These are phyloP conservation scores for Fraxinus nigra DNA, from an alignment of 305 asterid genomes.

Conservation along the genomic window DNA sequence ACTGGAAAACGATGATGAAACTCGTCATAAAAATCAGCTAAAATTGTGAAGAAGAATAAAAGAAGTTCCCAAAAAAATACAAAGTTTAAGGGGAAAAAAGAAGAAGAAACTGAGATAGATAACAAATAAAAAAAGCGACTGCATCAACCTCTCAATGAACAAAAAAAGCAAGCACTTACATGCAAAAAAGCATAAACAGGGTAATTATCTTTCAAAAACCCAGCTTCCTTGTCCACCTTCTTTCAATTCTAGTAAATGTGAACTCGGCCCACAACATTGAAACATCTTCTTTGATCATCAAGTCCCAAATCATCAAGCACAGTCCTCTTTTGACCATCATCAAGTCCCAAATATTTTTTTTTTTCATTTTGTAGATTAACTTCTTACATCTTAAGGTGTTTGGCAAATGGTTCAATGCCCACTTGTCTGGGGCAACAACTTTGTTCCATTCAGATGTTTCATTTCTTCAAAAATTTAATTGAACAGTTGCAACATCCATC, in stretches of 20 bases:
- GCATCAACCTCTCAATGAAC: not conserved
- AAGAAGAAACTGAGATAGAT: not conserved
- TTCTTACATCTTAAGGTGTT: not conserved
- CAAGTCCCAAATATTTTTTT: not conserved
- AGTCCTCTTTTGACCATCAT: not conserved
- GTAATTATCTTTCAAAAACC: not conserved
- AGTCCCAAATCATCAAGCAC: not conserved
- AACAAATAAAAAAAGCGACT: not conserved
- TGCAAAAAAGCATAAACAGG: not conserved
- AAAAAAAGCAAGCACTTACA: not conserved
- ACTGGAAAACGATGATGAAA: slow-evolving; percentile 42
- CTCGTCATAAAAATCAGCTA: slow-evolving; percentile 1
- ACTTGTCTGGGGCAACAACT: slow-evolving; percentile 1
- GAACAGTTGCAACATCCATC: not conserved
- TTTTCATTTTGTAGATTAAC: not conserved
- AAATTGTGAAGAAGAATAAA: not conserved
- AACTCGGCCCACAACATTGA: not conserved
- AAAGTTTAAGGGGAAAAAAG: not conserved
- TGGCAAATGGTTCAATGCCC: not conserved
- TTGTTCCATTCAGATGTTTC: not conserved
- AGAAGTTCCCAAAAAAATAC: not conserved
- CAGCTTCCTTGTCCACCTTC: not conserved
- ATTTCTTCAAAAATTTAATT: not conserved
- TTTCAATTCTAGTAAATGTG: not conserved
- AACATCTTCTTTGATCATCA: not conserved